A percentile compares a stretch with the other conserved stretches of the same genome.
Conservation (phyloP, 148 eudicot species). For the Pouteria glomerata region DNA sequence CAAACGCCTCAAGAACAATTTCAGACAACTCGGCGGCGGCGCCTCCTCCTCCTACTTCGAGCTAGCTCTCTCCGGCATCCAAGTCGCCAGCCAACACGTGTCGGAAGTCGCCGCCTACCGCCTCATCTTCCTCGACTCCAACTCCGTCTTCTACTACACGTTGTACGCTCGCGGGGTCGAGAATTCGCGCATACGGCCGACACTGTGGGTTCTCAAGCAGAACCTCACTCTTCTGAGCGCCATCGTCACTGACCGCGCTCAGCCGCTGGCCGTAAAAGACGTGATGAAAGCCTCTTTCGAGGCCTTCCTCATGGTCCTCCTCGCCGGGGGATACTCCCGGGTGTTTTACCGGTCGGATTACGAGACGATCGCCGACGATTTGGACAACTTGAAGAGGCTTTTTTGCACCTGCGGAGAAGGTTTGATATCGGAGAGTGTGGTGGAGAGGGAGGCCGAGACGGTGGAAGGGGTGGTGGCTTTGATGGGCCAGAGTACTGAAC, state of each 20-base stretch:
- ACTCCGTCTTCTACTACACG: slow-evolving; percentile 60
- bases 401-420: slow-evolving; percentile 63
- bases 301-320: slow-evolving; percentile 72
- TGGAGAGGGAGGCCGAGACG: slow-evolving; percentile 62
- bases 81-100: slow-evolving; percentile 55
- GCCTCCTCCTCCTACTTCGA: slow-evolving; percentile 55
- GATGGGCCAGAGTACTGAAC: slow-evolving; percentile 80
- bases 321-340: slow-evolving; percentile 77
- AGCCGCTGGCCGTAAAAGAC: slow-evolving; percentile 67
- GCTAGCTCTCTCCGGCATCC: slow-evolving; percentile 38
- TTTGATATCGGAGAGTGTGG: slow-evolving; percentile 56
- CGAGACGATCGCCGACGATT: slow-evolving; percentile 65
- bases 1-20: slow-evolving; percentile 17
- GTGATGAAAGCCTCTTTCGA: slow-evolving; percentile 85
- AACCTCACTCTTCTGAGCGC: slow-evolving; percentile 68
- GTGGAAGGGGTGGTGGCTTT: slow-evolving; percentile 73
- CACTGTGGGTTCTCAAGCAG: slow-evolving; percentile 60
- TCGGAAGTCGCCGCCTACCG: slow-evolving; percentile 85
- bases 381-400: slow-evolving; percentile 54
- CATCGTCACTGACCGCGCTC: slow-evolving; percentile 66
- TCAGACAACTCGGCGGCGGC: slow-evolving; percentile 30
- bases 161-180: slow-evolving; percentile 47
- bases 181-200: slow-evolving; percentile 51
- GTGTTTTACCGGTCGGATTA: slow-evolving; percentile 47
- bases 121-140: slow-evolving; percentile 73